Evolutionary conservation across 140 eudicot genomes (phyloP).

Genomic region (Oenanthe javanica): DNA sequence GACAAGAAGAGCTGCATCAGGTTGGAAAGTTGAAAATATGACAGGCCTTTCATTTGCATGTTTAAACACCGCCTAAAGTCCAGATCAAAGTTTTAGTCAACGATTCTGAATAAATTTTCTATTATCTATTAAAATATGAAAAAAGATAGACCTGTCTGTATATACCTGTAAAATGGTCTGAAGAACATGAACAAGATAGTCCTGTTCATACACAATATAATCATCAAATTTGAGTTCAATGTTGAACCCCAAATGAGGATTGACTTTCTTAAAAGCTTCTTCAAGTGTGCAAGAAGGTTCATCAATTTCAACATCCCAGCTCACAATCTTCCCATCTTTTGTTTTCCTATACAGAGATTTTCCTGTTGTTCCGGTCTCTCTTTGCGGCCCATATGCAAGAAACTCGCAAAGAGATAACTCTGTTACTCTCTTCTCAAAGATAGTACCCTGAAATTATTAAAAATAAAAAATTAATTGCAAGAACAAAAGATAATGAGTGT

Average conservation of each 20-base stretch:
- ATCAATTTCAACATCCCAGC: conserved; percentile 73
- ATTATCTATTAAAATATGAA: background rate
- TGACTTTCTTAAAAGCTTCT: conserved; percentile 71
- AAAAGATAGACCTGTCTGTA: background rate
- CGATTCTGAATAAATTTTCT: background rate
- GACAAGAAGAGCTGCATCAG: conserved; percentile 69
- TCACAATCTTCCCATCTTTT: conserved; percentile 47
- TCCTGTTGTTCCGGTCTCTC: conserved; percentile 38
- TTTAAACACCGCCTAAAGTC: conserved; percentile 45
- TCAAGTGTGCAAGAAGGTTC: conserved; percentile 60
- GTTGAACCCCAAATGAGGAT: conserved; percentile 65
- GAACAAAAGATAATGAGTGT: background rate
- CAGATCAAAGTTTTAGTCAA: background rate
- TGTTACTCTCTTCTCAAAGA: conserved; percentile 67
- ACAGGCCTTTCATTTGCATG: conserved; percentile 65
- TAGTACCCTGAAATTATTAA: conserved; percentile 35
- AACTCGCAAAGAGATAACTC: conserved; percentile 61
- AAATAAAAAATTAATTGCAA: background rate
- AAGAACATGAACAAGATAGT: conserved; percentile 43
- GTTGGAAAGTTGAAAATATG: conserved; percentile 78
- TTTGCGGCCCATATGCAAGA: conserved; percentile 69
- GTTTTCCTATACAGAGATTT: conserved; percentile 61
- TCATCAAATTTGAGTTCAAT: conserved; percentile 85
- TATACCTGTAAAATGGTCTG: conserved; percentile 50
- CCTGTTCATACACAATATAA: conserved; percentile 43